Evolutionary conservation across 768 basidiomycete genomes (phyloP).

Genomic region (Lactarius sp.): DNA sequence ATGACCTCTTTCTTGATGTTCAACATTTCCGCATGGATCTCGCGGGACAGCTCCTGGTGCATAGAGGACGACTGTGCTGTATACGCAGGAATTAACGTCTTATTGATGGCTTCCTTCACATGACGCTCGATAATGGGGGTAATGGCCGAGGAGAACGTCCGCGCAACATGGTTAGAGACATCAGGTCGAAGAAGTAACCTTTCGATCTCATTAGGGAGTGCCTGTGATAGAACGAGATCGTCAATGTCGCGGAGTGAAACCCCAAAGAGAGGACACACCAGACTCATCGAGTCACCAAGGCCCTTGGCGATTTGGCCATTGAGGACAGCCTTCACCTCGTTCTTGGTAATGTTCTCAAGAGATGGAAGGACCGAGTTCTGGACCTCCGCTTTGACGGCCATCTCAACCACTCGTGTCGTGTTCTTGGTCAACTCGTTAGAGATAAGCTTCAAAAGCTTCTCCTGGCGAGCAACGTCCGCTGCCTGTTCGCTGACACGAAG

Average conservation of each 20-base stretch:
- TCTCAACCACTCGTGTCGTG: conserved; percentile 83
- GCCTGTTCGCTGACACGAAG: conserved; percentile 71
- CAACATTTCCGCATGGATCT: conserved; percentile 70
- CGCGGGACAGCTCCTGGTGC: conserved; percentile 76
- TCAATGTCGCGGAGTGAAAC: conserved; percentile 7
- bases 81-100: conserved; percentile 71
- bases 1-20: conserved; percentile 75
- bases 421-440: conserved; percentile 83
- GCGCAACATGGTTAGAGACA: conserved; percentile 70
- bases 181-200: conserved; percentile 71
- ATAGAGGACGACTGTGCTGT: conserved; percentile 67
- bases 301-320: conserved; percentile 75
- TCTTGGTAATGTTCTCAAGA: conserved; percentile 75
- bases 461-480: conserved; percentile 79
- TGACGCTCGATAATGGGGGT: conserved; percentile 76
- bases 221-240: conserved; percentile 38
- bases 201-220: conserved; percentile 73
- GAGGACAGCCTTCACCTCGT: conserved; percentile 71
- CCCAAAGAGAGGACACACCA: conserved; percentile 41
- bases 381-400: conserved; percentile 82
- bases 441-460: conserved; percentile 85
- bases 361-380: conserved; percentile 80
- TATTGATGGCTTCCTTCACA: conserved; percentile 71
- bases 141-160: conserved; percentile 63
- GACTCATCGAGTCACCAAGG: conserved; percentile 64